These are phyloP conservation scores for Silene latifolia DNA, from an alignment of 148 eudicot species.

Conservation along the genomic window DNA sequence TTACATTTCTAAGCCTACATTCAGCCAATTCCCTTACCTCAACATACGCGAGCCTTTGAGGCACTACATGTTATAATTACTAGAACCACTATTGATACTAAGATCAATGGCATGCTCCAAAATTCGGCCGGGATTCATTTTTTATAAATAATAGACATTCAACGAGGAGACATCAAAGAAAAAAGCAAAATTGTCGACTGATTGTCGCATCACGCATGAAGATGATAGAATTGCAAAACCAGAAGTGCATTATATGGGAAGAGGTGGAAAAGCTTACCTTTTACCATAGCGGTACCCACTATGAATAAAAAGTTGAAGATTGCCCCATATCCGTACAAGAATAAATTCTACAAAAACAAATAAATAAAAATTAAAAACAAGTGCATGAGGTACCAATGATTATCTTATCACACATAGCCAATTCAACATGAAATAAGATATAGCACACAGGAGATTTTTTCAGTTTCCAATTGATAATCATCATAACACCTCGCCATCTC, in stretches of 20 bases:
- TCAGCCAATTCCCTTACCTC: too few species aligned
- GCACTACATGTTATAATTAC: too few species aligned
- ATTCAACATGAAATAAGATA: background rate
- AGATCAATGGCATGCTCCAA: background rate
- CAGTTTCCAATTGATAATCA: background rate
- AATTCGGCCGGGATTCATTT: background rate
- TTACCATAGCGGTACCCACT: slow-evolving; percentile 50
- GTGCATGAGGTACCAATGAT: background rate
- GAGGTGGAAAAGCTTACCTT: slow-evolving; percentile 39
- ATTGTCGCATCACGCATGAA: background rate
- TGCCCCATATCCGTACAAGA: slow-evolving; percentile 91
- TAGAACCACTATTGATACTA: background rate
- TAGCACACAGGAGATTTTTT: background rate
- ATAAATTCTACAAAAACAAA: slow-evolving; percentile 57
- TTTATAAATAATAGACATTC: background rate
- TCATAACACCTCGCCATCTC: background rate
- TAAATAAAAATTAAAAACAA: slow-evolving; percentile 2
- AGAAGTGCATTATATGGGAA: background rate
- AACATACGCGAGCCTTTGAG: too few species aligned
- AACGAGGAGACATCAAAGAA: background rate
- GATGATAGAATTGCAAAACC: background rate
- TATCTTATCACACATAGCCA: background rate
- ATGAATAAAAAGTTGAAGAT: slow-evolving; percentile 82
- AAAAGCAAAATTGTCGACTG: background rate
- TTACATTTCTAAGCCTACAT: too few species aligned